Evolutionary conservation across 495 filamentous ascomycete genomes (phyloP), one percentile per base, ranked within the genome.

Genomic region (Daldinia bambusicola): DNA sequence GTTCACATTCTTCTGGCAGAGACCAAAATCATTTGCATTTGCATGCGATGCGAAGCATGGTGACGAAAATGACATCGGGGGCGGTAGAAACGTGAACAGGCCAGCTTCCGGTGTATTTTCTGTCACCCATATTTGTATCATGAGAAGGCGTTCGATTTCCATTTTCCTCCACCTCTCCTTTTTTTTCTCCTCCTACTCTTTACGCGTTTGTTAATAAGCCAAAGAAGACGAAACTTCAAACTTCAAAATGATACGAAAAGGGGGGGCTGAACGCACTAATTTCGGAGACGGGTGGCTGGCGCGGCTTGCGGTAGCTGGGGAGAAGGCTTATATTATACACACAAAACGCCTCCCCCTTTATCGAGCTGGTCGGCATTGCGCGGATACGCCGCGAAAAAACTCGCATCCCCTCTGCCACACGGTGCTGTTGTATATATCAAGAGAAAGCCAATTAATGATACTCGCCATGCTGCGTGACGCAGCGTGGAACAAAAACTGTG

Each of bases 21-120:
- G 41, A 38, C 41, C 56, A 66, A 66, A 73, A 69, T 61, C 56
- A 69, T 73, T 73, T 66, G 66, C 70, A 73, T 73, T 66, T 73
- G 70, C 65, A 69, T 69, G 70, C 66, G 65, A 55, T 63, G 30
- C 70, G 66, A 60, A 32, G 41, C 37, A 58, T 45, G 61, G 57
- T 2, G 56, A 62, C 45, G 66, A 43, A 37, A 59, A 62, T 22
- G 31, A 55, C 59, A 30, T 16, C 37, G 53, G 31, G 31, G 32
- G 31, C 37, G 32, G 32, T 14, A 34, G 31, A 34, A 22, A 56
- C n/a, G n/a, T 20, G 10, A 6, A 56, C 37, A 60, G 37, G 6
- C 38, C 22, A 34, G 56, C 55, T 45, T 10, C 30, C 31, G 32
- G 38, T 36, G 12, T 59, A 58, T 20, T 53, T 65, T 34, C 36